Base-by-base conservation (phyloP, 352 stramenopile species). In the Phytophthora crassamura region DNA sequence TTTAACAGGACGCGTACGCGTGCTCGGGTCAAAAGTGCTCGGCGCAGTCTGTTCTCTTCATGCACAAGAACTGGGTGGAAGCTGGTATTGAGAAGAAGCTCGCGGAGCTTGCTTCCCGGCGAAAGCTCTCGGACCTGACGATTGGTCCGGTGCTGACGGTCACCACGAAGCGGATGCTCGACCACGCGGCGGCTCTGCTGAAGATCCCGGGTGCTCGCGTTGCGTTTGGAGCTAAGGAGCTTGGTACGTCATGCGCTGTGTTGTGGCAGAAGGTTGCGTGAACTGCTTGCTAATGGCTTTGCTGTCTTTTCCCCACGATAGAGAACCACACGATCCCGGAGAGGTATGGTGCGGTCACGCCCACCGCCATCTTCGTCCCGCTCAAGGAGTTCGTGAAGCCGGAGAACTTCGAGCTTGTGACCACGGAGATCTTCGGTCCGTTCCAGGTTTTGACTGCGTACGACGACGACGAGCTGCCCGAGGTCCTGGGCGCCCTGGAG, bases 21-120 rank as follows among this genome's bases (percentile, higher is more conserved):
- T 98, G 86, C 69, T 97, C 88, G n/a, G 97, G 97, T 35, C 98
- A 99, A 77, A 99, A 99, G 86, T 99, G 97, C 82, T 99, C 94
- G 15, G 97, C 97, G 9, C 94, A 99, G 78, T 99, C 95, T 45
- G 98, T 99, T 58, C 79, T 99, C 30, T 99, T 99, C 80, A 93
- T 98, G 75, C 97, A 99, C 82, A 95, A 98, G 69, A 99, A 99
- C 81, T 99, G 97, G 96, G 57, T 67, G 46, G 67, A 90, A 7
- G 84, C 86, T 46, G 97, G 95, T 46, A 72, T 99, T 43, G 79
- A 99, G 48, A 91, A 97, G 36, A 98, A 98, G 69, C 84, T 99
- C 15, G 86, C 83, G 45, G 75, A 81, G 33, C 87, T 98, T 49
- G 97, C 98, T 28, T 74, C 84, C 5, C 87, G 86, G 33, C 83